Base-by-base conservation (phyloP, 2,329 filamentous ascomycete genomes). In the Endoconidiophora laricicola region DNA sequence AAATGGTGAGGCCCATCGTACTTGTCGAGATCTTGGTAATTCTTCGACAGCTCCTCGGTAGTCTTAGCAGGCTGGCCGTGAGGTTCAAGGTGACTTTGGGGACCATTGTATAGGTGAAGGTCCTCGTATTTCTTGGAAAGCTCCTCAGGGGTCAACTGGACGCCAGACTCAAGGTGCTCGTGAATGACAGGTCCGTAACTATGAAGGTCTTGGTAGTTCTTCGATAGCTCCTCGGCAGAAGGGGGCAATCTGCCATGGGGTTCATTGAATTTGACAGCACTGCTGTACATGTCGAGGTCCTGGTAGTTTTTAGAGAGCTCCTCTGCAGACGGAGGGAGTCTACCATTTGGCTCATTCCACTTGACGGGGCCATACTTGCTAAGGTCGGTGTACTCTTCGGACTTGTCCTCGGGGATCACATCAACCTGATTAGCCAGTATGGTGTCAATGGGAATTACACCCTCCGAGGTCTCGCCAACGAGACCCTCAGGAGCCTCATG, bases 271-370 rank as follows among this genome's bases (percentile, higher is more conserved):
- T 54, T 53, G 18, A 56, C 55, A 1, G 58, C 57, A n/a, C 57
- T 56, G 54, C 50, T 43, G 55, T 72, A 72, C 50, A 64, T 60
- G 48, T 60, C 58, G 43, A 71, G 57, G 53, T 71, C 69, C 3
- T 63, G 57, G 44, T 69, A 66, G 3, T 57, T 43, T 48, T 65
- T 66, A 6, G 63, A 63, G 39, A 57, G 54, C 54, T 67, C 64
- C 48, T 66, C 63, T 1, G 59, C 40, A 12, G 61, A 60, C n/a
- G 55, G 52, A 16, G 55, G 56, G 6, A 50, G 58, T 18, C 60
- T 51, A 3, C 64, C 63, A 36, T 62, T 54, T 4, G 63, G 63
- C 48, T 66, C 64, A 29, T 65, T 64, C 59, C 60, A 64, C 3
- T 49, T 48, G 4, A 59, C 55, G 7, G 62, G 56, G 23, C 59